Evolutionary conservation across 2,329 filamentous ascomycete genomes (phyloP).

Genomic region (Colletotrichum destructivum): DNA sequence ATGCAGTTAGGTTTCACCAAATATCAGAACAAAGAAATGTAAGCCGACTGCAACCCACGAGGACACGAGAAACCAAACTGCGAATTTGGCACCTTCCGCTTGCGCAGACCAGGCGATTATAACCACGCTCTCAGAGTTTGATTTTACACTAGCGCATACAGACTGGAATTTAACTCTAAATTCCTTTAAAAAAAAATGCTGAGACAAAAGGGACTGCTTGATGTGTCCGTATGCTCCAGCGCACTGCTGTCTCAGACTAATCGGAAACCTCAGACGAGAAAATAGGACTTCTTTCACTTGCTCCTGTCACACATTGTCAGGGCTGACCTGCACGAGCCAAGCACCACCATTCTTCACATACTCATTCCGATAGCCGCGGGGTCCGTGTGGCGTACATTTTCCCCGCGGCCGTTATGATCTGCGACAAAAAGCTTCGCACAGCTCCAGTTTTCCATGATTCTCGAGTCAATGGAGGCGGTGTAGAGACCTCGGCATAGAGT

Average conservation of each 20-base stretch:
- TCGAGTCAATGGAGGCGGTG: conserved; percentile 27
- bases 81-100: neutral
- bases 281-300: neutral
- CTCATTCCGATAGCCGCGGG: neutral
- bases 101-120: neutral
- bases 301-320: conserved; percentile 20
- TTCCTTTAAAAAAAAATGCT: neutral
- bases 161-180: conserved; percentile 1
- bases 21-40: too few species aligned
- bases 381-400: conserved; percentile 2
- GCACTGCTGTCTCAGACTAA: conserved; percentile 8
- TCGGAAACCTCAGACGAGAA: conserved; percentile 11
- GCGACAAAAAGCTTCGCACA: neutral
- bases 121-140: too few species aligned
- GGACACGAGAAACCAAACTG: too few species aligned
- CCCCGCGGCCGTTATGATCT: conserved; percentile 11
- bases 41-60: neutral
- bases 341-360: neutral
- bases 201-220: too few species aligned
- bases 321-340: conserved; percentile 5
- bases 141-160: neutral
- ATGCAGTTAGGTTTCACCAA: too few species aligned
- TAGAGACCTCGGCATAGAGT: conserved; percentile 8
- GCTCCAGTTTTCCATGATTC: conserved; percentile 6
- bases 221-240: neutral